phyloP scores from a whole-genome alignment of 805 yeast genomes.

The Candida incommunis region DNA sequence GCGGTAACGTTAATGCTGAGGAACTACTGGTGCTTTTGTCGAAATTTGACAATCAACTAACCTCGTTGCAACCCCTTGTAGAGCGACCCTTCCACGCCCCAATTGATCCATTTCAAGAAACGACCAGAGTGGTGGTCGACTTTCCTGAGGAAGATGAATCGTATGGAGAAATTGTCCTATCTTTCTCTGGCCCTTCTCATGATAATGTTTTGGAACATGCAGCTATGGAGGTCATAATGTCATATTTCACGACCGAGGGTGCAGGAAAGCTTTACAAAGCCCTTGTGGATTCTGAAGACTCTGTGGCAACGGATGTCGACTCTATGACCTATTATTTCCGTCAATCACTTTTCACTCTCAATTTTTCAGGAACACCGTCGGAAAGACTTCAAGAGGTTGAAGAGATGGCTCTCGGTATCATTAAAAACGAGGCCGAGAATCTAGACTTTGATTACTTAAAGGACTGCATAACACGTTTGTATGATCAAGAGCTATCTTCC shows the following conservation, averaged over 20 bases:
- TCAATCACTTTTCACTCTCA: conserved; percentile 41
- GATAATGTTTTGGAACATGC: conserved; percentile 36
- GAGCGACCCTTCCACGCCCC: conserved; percentile 24
- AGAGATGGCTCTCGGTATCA: conserved; percentile 31
- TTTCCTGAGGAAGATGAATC: conserved; percentile 88
- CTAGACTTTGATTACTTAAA: conserved; percentile 54
- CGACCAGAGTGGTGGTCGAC: conserved; percentile 37
- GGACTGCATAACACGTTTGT: conserved; percentile 37
- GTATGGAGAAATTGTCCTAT: conserved; percentile 56
- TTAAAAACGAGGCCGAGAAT: conserved; percentile 29
- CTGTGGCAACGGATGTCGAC: conserved; percentile 59
- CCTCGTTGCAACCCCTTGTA: conserved; percentile 22
- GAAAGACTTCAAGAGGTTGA: conserved; percentile 43
- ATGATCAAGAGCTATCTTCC: neutral
- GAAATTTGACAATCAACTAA: conserved; percentile 46
- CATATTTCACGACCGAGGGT: conserved; percentile 64
- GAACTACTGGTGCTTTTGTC: conserved; percentile 51
- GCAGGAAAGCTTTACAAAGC: conserved; percentile 58
- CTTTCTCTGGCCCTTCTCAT: conserved; percentile 73
- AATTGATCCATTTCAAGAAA: conserved; percentile 27
- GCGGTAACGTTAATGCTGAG: conserved; percentile 71
- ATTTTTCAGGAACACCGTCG: conserved; percentile 62
- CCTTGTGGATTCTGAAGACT: conserved; percentile 70
- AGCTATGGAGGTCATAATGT: conserved; percentile 59
- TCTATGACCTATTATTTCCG: conserved; percentile 64